Base-by-base conservation (phyloP, 805 yeast genomes). In the Wickerhamiella alocasiicola region DNA sequence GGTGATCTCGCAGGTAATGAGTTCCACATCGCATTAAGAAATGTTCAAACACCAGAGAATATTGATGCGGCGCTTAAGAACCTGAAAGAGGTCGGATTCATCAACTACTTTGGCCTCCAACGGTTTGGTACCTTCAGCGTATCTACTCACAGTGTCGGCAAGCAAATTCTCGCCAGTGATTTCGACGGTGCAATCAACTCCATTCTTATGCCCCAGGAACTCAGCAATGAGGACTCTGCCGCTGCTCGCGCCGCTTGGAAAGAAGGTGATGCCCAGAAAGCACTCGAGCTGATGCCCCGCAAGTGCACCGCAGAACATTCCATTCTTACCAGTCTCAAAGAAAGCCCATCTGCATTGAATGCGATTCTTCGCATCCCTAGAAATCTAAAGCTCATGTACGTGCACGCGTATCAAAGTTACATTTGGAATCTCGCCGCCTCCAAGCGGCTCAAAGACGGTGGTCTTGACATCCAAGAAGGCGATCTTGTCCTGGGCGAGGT, bases 21-120 rank as follows among this genome's bases (percentile, higher is more conserved):
- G 59, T 91, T 91, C 49, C 62, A 74, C 16, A 82, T 91, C 44
- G 81, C 93, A 0, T 71, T 91, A 40, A 74, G 95, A 54, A 83
- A 85, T 49, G 82, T 78, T 4, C 54, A 66, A 37, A 57, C 59
- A 2, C 46, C 50, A 2, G 51, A 54, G 4, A 47, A 63, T 2
- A 72, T 71, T 30, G 62, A 65, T 11, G 63, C 67, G 3, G 64
- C 84, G 13, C 66, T 87, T 48, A 55, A 64, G 4, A 70, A 83
- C 0, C 63, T 88, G 39, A 64, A 65, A 38, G 65, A 65, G 1
- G 65, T 70, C 21, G 99, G 99, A 0, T 91, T 83, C 54, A 79
- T 91, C 48, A 91, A 91, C 59, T 91, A 91, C 56, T 91, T 72
- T 57, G 99, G 99, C n/a, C 79, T 91, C 87, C 99, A 91, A 65